phyloP scores from a whole-genome alignment of 1,284 basidiomycete species.

The Tylopilus sp. region DNA sequence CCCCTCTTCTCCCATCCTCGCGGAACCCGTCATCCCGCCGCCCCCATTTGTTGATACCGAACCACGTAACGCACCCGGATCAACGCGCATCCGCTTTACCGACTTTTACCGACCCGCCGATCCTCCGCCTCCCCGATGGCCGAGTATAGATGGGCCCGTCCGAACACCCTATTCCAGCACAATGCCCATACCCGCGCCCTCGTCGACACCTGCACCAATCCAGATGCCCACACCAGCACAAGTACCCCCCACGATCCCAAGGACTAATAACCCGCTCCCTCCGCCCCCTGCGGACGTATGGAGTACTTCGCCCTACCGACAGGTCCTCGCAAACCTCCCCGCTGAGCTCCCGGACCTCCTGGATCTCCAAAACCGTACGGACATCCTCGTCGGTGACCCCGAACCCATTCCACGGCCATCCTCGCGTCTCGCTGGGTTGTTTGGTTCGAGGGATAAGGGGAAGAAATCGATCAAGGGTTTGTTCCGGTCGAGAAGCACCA shows the following conservation, averaged over 20 bases:
- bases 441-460: conserved; percentile 28
- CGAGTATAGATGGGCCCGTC: conserved; percentile 6
- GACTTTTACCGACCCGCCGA: conserved; percentile 27
- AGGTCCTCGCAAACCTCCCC: conserved; percentile 44
- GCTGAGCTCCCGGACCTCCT: conserved; percentile 39
- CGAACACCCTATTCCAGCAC: conserved; percentile 10
- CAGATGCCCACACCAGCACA: neutral
- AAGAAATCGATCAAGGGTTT: conserved; percentile 24
- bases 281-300: conserved; percentile 49
- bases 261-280: conserved; percentile 46
- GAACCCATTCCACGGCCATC: conserved; percentile 12
- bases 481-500: conserved; percentile 29
- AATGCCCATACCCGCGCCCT: conserved; percentile 10
- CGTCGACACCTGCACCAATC: conserved; percentile 5
- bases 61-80: conserved; percentile 8
- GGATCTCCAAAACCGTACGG: conserved; percentile 14
- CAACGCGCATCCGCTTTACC: conserved; percentile 28
- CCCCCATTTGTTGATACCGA: conserved; percentile 13
- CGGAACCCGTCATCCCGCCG: conserved; percentile 26
- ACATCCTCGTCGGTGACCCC: conserved; percentile 3
- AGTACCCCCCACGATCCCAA: conserved; percentile 2
- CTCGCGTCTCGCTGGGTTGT: conserved; percentile 21
- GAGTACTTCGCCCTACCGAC: conserved; percentile 45
- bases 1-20: conserved; percentile 13
- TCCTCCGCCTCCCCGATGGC: conserved; percentile 2